These are phyloP conservation scores for Golubevia pallescens DNA, from an alignment of 1,284 basidiomycete species.

Conservation along the genomic window DNA sequence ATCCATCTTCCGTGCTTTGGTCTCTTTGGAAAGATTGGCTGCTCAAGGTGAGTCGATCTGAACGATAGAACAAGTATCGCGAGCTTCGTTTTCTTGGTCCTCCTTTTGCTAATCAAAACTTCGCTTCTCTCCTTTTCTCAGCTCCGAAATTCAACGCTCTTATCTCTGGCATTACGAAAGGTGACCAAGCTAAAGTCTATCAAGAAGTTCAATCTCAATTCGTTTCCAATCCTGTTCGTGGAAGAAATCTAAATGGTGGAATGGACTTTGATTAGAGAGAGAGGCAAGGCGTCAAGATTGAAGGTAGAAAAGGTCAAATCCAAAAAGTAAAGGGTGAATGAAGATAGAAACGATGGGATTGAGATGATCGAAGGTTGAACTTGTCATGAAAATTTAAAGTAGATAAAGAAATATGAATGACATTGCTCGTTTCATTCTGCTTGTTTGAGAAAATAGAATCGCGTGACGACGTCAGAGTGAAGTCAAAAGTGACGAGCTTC, in stretches of 20 bases:
- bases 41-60: constrained; percentile 1
- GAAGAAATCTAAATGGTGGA: neutral
- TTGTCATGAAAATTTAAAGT: too few species aligned
- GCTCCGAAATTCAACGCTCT: neutral
- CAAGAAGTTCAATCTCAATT: neutral
- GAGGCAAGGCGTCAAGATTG: neutral
- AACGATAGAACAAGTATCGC: too few species aligned
- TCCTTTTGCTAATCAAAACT: too few species aligned
- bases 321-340: neutral
- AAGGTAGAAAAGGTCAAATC: neutral
- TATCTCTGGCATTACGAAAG: neutral
- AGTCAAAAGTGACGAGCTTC: too few species aligned
- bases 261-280: neutral
- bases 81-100: too few species aligned
- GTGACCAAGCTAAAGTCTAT: neutral
- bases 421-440: too few species aligned
- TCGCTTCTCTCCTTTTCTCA: neutral
- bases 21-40: constrained; percentile 21
- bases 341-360: too few species aligned
- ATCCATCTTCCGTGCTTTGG: constrained; percentile 39
- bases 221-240: neutral
- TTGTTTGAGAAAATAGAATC: too few species aligned
- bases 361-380: too few species aligned
- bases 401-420: too few species aligned
- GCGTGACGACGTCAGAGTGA: too few species aligned